Evolutionary conservation across 163 green algal genomes (phyloP), one percentile per base, ranked within the genome.

Genomic region (Chlamydomonas reinhardtii): DNA sequence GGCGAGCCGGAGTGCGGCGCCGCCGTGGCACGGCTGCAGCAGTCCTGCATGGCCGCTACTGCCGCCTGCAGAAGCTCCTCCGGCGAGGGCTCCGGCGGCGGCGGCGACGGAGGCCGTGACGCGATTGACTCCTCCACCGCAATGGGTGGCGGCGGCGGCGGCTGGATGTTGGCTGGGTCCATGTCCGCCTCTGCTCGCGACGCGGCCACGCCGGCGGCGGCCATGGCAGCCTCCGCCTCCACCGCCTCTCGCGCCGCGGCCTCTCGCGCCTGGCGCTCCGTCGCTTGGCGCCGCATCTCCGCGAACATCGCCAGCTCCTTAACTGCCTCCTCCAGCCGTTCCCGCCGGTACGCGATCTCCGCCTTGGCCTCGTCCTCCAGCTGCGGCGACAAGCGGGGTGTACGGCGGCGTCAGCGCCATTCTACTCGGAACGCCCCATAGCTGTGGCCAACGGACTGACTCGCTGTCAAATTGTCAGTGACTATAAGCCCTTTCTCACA

Each of bases 311-410:
- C 34, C 52, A 86, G 80, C 70, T 86, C 80, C 17, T 24, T 19
- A 5, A 86, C 31, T 4, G 80, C 80, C 80, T 86, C 70, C 20
- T 79, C 70, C 35, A 80, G 70, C 43, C 69, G 80, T 56, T 73
- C 6, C 54, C 54, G 69, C 27, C 80, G 80, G 48, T 66, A 31
- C 29, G 35, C 19, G 19, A 66, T 37, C 80, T 86, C 80, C 0
- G 4, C 0, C 31, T 43, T 59, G 32, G 79, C 79, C 0, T 34
- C 39, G 6, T 61, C 11, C 34, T 85, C 79, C 29, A 85, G 79
- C 79, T 85, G 79, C n/a, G 48, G 72, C n/a, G 27, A 31, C 39
- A 48, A 5, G 39, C 39, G 39, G 39, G 39, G 39, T 8, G 39
- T 5, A 14, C 39, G n/a, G 39, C 39, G 39, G 5, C 8, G 39